phyloP scores from a whole-genome alignment of 768 basidiomycete genomes.

The Mycena olivaceomarginata region DNA sequence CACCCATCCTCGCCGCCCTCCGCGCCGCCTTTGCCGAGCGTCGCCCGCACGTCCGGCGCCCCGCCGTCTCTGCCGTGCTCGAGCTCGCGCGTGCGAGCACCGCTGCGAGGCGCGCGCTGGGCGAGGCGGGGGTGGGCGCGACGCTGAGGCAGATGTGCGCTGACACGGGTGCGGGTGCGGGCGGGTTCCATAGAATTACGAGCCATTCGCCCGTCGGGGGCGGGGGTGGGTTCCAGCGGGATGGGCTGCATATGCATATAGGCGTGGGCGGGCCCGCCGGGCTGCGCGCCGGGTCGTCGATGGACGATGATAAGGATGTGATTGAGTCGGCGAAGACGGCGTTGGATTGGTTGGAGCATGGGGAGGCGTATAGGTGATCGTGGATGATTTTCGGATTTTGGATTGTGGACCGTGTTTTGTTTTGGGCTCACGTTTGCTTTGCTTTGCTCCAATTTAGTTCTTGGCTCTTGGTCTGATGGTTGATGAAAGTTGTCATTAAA shows the following conservation, averaged over 20 bases:
- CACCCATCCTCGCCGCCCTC: constrained; percentile 67
- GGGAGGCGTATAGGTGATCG: constrained; percentile 45
- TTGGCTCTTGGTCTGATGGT: too few species aligned
- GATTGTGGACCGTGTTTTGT: too few species aligned
- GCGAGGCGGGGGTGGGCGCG: constrained; percentile 62
- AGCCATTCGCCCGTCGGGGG: constrained; percentile 9
- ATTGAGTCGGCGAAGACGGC: constrained; percentile 74
- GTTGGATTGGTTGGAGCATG: constrained; percentile 70
- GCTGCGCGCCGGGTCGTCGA: constrained; percentile 60
- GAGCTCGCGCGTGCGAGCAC: constrained; percentile 70
- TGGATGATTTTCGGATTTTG: not conserved
- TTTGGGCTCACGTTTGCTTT: too few species aligned
- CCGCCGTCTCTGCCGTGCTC: constrained; percentile 76
- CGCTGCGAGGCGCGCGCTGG: constrained; percentile 50
- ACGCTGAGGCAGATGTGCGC: constrained; percentile 64
- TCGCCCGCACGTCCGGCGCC: constrained; percentile 74
- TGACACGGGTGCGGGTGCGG: constrained; percentile 47
- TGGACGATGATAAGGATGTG: constrained; percentile 79
- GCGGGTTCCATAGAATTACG: too few species aligned
- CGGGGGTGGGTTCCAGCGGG: constrained; percentile 47
- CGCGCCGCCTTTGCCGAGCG: constrained; percentile 75
- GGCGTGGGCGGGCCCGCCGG: constrained; percentile 39
- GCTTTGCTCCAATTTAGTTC: too few species aligned
- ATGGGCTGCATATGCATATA: not conserved
- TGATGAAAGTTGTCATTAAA: too few species aligned